Base-by-base conservation (phyloP, 441 rosid genomes). In the Pelargonium cotyledonis region DNA sequence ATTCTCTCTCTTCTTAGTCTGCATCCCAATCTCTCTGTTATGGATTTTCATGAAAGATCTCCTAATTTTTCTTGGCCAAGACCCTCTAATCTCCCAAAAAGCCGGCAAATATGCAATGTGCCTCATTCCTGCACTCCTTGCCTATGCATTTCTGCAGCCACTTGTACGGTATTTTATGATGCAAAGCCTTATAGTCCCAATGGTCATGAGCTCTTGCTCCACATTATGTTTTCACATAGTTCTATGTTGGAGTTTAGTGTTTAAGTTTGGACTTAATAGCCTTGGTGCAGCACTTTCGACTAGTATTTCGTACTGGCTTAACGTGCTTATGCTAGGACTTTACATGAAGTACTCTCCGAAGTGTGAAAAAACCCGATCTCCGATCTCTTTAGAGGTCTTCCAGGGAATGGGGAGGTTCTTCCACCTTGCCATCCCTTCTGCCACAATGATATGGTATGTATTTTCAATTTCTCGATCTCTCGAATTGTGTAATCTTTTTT, bases 381-480 rank as follows among this genome's bases (percentile, higher is more conserved):
- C 82, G 0, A 31, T 87, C 66, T 76, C 89, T 0, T 72, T 73
- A 81, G 88, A 83, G 70, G 46, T 86, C 9, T 83, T 87, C 72
- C 73, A 18, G 29, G 95, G 88, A 72, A 77, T 84, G 65, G 55
- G 70, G 67, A 89, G 88, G 78, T 91, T 91, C 73, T 88, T 89
- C 47, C 80, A 83, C 16, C 79, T 88, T 1, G 97, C 91, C 0
- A 47, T 94, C 68, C 92, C 99, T 41, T 93, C 98, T 63, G 85
- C 91, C 11, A 73, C 80, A 18, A 91, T 93, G 98, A 61, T 84
- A 64, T 94, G 98, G 98, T 91, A 4, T n/a, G 0, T 57, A 44
- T 44, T 47, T 16, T 5, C 4, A 51, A 43, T 18, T 8, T 58
- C 29, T 26, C 2, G 2, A 26, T 43, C 44, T 16, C 1, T 5